Evolutionary conservation across 768 basidiomycete genomes (phyloP), one percentile per base, ranked within the genome.

Genomic region (Lentinus tigrinus): DNA sequence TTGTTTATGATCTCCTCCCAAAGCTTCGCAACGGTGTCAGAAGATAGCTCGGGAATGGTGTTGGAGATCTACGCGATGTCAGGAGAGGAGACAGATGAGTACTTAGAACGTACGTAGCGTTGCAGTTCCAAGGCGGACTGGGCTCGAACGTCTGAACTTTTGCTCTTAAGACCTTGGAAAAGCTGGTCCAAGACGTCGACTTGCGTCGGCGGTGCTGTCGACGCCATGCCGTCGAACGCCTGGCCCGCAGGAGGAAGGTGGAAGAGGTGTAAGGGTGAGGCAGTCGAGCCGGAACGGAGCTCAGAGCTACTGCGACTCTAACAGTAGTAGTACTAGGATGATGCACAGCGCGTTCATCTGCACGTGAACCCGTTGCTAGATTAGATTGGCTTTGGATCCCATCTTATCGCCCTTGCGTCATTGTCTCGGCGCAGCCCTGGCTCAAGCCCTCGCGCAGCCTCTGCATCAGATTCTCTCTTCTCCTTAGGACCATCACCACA

Each of bases 1-100:
- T 85, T 77, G 69, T 87, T 93, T 64, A 95, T 88, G 55, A 84
- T 85, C 62, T 92, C 88, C 60, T 93, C 90, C 91, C 91, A 94
- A 48, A 93, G 75, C 69, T 92, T 91, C 0, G 85, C 82, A 10
- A 88, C 87, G 13, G 85, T 85, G 63, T 93, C 92, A 1, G 90
- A 85, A 10, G 89, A 84, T 83, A 92, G 87, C 68, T 94, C 92
- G 8, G 87, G 81, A 3, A 91, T 81, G 5, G 83, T 84, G 31
- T 83, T 83, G 9, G 83, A 81, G 23, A 93, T 87, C 93, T 94
- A 66, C 19, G 55, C 42, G 47, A 28, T 43, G 58, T 63, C 44
- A 46, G 47, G 40, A 43, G 56, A 48, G 38, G 24, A 31, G 8
- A 56, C 34, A 34, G 8, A 28, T 24, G 37, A 52, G 31, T 21